Percentiles rank a stretch among this genome's conserved stretches.
Conservation (phyloP, 1,139 yeast species). For the Candida sojae region DNA sequence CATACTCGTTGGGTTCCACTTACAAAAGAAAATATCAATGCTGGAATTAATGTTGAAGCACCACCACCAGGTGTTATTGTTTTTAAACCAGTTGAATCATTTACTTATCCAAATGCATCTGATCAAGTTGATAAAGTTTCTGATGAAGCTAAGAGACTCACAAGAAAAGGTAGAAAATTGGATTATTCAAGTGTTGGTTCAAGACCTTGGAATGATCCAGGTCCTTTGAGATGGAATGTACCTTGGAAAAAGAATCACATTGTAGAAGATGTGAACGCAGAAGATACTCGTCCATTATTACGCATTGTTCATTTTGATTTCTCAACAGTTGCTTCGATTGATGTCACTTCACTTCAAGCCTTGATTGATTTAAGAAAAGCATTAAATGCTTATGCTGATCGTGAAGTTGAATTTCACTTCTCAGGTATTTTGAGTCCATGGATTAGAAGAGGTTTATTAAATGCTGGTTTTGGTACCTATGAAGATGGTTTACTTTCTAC, state of each 20-base stretch:
- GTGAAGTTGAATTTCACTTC: slow-evolving; percentile 88
- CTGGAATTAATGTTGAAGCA: slow-evolving; percentile 57
- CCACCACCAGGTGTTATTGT: slow-evolving; percentile 94
- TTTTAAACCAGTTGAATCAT: slow-evolving; percentile 79
- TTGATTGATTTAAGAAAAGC: slow-evolving; percentile 76
- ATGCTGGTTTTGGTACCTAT: slow-evolving; percentile 77
- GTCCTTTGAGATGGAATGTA: slow-evolving; percentile 52
- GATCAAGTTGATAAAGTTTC: slow-evolving; percentile 68
- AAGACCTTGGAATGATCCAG: slow-evolving; percentile 92
- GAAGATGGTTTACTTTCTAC: slow-evolving; percentile 45
- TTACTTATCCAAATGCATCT: slow-evolving; percentile 80
- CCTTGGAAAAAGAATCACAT: slow-evolving; percentile 27
- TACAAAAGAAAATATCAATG: slow-evolving; percentile 56
- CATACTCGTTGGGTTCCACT: slow-evolving; percentile 85
- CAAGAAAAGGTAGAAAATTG: slow-evolving; percentile 61
- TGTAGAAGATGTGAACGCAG: slow-evolving; percentile 13
- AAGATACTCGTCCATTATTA: slow-evolving; percentile 64
- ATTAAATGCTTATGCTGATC: slow-evolving; percentile 71
- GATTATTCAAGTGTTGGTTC: slow-evolving; percentile 55
- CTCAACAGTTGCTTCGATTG: slow-evolving; percentile 71
- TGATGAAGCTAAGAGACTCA: slow-evolving; percentile 63
- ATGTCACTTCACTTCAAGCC: slow-evolving; percentile 78
- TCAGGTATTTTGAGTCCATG: slow-evolving; percentile 84
- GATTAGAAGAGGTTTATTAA: slow-evolving; percentile 75
- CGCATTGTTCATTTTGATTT: slow-evolving; percentile 80